Conservation (phyloP, 192 early-diverging fungal species). For the Coemansia guatemalensis region DNA sequence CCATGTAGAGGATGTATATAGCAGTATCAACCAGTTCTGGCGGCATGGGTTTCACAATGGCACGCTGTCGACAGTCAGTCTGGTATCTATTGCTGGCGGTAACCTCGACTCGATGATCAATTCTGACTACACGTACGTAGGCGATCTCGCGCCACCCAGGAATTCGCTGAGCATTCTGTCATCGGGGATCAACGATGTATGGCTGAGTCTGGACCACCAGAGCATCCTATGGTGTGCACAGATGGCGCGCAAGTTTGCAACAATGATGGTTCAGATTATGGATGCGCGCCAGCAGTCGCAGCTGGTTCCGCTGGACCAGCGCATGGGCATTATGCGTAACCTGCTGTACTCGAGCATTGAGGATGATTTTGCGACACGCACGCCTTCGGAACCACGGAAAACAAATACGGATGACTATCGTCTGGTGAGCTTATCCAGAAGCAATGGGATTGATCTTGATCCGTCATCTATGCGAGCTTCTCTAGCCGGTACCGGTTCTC, state of each 20-base stretch:
- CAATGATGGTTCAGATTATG: constrained; percentile 58
- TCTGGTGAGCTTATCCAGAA: constrained; percentile 13
- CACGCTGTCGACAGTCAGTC: constrained; percentile 57
- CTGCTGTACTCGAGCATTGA: constrained; percentile 58
- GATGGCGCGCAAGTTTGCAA: constrained; percentile 65
- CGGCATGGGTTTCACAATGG: constrained; percentile 45
- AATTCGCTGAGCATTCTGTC: constrained; percentile 81
- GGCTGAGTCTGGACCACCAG: constrained; percentile 86
- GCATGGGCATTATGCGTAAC: constrained; percentile 65
- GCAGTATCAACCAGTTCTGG: constrained; percentile 71
- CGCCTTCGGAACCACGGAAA: not conserved
- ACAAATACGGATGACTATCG: constrained; percentile 14
- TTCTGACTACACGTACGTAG: constrained; percentile 72
- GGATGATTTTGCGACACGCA: constrained; percentile 9
- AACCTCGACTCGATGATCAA: constrained; percentile 82
- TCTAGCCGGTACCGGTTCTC: not conserved
- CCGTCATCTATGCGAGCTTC: constrained; percentile 15
- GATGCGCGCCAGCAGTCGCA: constrained; percentile 60
- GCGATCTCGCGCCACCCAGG: constrained; percentile 58
- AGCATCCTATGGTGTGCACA: constrained; percentile 93
- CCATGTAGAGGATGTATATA: constrained; percentile 62
- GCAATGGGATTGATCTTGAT: constrained; percentile 6
- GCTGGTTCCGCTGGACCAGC: constrained; percentile 57
- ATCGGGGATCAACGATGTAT: constrained; percentile 77
- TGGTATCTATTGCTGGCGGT: constrained; percentile 91